Conservation (phyloP, 805 yeast species). For the Wickerhamomyces subpelliculosus region DNA sequence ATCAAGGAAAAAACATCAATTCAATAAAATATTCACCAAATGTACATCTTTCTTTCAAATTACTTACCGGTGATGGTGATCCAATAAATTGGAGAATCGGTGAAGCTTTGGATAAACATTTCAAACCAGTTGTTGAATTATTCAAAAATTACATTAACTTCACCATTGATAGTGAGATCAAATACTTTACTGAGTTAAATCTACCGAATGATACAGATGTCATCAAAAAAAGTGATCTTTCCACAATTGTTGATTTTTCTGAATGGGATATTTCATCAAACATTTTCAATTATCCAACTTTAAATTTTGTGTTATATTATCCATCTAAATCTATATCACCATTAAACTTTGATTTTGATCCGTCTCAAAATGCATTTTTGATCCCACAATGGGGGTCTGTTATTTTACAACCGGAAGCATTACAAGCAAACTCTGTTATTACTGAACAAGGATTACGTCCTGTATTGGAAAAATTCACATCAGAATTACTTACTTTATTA, state of each 20-base stretch:
- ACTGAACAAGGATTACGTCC: conserved; percentile 42
- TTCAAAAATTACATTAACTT: conserved; percentile 58
- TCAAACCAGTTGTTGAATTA: conserved; percentile 48
- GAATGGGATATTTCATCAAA: conserved; percentile 68
- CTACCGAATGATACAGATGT: conserved; percentile 19
- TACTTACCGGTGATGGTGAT: conserved; percentile 63
- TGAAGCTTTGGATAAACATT: conserved; percentile 37
- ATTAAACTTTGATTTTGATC: conserved; percentile 37
- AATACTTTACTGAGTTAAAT: conserved; percentile 43
- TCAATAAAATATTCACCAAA: conserved; percentile 41
- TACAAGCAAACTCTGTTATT: conserved; percentile 24
- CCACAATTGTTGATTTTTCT: conserved; percentile 76
- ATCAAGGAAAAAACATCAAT: conserved; percentile 17
- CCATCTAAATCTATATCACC: conserved; percentile 47
- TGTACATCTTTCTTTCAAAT: conserved; percentile 69
- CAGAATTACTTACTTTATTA: conserved; percentile 65
- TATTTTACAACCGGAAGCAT: conserved; percentile 35
- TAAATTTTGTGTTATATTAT: conserved; percentile 65
- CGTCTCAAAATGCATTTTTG: conserved; percentile 33
- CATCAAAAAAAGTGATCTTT: conserved; percentile 46
- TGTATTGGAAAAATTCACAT: conserved; percentile 59
- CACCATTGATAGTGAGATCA: conserved; percentile 72
- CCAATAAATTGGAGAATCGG: conserved; percentile 73
- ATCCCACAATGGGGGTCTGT: conserved; percentile 84
- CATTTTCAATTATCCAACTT: conserved; percentile 53